A percentile compares a stretch with the other conserved stretches of the same genome.
Evolutionary conservation across 2,329 filamentous ascomycete genomes (phyloP).

Genomic region (Aphanoascus verrucosus): DNA sequence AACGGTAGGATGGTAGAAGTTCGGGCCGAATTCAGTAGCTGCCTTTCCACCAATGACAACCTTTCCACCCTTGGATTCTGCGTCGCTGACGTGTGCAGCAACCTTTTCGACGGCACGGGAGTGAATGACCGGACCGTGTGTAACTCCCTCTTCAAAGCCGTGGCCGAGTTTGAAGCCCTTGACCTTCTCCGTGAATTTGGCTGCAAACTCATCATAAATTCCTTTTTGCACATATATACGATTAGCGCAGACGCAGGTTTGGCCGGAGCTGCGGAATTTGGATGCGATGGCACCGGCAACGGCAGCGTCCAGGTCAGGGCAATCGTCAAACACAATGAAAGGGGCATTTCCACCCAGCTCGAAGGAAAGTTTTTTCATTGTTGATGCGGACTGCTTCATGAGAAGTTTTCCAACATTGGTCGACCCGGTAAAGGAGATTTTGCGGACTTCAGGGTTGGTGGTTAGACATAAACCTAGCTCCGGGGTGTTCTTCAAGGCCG

Average conservation of each 20-base stretch:
- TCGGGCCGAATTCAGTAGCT: constrained; percentile 61
- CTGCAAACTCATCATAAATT: constrained; percentile 45
- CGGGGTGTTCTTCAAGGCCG: constrained; percentile 65
- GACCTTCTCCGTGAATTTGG: constrained; percentile 46
- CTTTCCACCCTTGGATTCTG: constrained; percentile 63
- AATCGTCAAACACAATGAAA: constrained; percentile 92
- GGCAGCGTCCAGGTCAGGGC: constrained; percentile 70
- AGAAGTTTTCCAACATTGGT: constrained; percentile 60
- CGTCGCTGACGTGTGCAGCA: constrained; percentile 67
- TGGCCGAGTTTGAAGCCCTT: constrained; percentile 39
- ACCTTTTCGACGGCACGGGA: constrained; percentile 71
- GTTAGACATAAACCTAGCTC: constrained; percentile 69
- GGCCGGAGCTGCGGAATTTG: constrained; percentile 90
- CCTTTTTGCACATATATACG: constrained; percentile 44
- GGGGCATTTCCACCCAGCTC: constrained; percentile 92
- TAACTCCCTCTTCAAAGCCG: constrained; percentile 38
- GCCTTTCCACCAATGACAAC: constrained; percentile 65
- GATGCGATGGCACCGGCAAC: constrained; percentile 71
- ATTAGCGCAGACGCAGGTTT: constrained; percentile 83
- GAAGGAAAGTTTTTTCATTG: constrained; percentile 76
- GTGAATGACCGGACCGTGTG: constrained; percentile 53
- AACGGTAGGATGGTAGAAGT: constrained; percentile 86
- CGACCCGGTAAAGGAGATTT: constrained; percentile 85
- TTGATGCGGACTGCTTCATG: constrained; percentile 79
- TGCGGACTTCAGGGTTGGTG: constrained; percentile 64